These are phyloP conservation scores for Cyathus striatus DNA, from an alignment of 768 basidiomycete species.

Conservation along the genomic window DNA sequence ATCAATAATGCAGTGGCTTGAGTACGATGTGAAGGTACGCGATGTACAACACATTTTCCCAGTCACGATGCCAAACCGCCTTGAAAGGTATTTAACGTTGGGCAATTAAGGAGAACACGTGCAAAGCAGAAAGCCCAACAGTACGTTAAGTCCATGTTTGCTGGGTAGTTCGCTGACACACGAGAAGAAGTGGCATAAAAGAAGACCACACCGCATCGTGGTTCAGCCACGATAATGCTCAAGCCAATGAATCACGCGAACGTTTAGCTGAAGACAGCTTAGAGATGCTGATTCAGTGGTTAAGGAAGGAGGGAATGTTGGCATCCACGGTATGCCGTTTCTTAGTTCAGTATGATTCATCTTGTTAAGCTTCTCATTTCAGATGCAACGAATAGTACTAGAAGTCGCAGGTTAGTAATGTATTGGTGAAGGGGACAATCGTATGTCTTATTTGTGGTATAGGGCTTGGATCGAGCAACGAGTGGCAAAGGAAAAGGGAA, in stretches of 20 bases:
- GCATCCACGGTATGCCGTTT: conserved; percentile 86
- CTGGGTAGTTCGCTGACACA: background rate
- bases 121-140: conserved; percentile 76
- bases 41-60: background rate
- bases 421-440: too few relatives aligned
- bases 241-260: conserved; percentile 76
- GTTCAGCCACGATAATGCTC: conserved; percentile 82
- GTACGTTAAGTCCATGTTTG: conserved; percentile 28
- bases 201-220: conserved; percentile 90
- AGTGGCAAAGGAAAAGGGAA: conserved; percentile 80
- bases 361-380: background rate
- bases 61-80: background rate
- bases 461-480: conserved; percentile 84
- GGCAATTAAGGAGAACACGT: conserved; percentile 84
- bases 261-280: conserved; percentile 85
- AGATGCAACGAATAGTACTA: conserved; percentile 97
- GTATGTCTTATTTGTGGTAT: conserved; percentile 3
- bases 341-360: conserved; percentile 4
- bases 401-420: conserved; percentile 52
- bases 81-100: conserved; percentile 92
- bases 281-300: conserved; percentile 92
- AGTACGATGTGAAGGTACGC: conserved; percentile 90
- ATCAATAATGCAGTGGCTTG: conserved; percentile 72
- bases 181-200: conserved; percentile 68
- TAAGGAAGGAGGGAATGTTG: conserved; percentile 94